Conservation (phyloP, 2,329 filamentous ascomycete species). For the Fusarium sp. region DNA sequence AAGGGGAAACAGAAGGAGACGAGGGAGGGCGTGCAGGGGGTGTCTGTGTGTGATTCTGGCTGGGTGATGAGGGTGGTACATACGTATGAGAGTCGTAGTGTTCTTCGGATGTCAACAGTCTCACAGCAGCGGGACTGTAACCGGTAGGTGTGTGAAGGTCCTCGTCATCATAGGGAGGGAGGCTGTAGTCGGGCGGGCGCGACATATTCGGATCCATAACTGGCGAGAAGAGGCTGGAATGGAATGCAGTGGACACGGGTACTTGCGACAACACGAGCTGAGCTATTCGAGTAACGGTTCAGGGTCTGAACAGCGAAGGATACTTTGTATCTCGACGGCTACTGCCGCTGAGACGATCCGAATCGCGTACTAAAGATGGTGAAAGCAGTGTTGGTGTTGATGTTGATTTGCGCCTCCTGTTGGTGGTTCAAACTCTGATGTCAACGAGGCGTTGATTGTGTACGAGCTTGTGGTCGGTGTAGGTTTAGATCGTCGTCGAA, state of each 20-base stretch:
- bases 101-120: conserved; percentile 72
- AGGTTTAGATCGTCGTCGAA: conserved; percentile 16
- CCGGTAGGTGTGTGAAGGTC: conserved; percentile 55
- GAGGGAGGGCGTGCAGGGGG: conserved; percentile 3
- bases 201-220: conserved; percentile 63
- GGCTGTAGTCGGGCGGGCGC: conserved; percentile 66
- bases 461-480: conserved; percentile 15
- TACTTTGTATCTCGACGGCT: conserved; percentile 30
- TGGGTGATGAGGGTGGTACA: conserved; percentile 52
- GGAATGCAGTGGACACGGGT: conserved; percentile 45
- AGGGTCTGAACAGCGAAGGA: conserved; percentile 11
- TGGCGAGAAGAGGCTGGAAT: conserved; percentile 42
- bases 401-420: conserved; percentile 10
- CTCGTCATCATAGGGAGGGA: conserved; percentile 67
- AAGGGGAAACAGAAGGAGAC: conserved; percentile 3
- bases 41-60: conserved; percentile 18
- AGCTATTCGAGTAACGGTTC: conserved; percentile 12
- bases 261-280: conserved; percentile 29
- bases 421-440: conserved; percentile 25
- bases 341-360: conserved; percentile 28
- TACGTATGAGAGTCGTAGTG: conserved; percentile 64
- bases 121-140: conserved; percentile 64
- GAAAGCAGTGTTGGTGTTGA: conserved; percentile 4
- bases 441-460: conserved; percentile 16
- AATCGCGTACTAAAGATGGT: background rate